Evolutionary conservation across 257 asterid species (phyloP), one percentile per base, ranked within the genome.

Genomic region (Nicotiana tabacum): DNA sequence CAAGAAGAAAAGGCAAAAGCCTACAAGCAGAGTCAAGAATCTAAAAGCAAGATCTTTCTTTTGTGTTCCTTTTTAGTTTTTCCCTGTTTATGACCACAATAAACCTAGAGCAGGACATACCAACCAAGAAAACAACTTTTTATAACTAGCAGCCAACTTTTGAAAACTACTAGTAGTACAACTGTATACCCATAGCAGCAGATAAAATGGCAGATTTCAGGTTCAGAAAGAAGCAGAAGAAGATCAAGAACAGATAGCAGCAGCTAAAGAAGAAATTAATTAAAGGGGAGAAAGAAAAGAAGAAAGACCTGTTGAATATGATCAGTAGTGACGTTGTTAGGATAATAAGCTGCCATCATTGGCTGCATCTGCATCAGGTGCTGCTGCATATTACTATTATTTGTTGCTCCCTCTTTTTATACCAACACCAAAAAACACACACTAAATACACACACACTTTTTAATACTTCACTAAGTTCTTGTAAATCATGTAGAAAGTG

Each of bases 291-390:
- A 24, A 15, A 12, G 81, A 76, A 43, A 53, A 18, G 6, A 37
- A 62, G n/a, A 35, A 82, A 61, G 81, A 91, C 99, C 98, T 96
- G 99, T 90, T 96, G 99, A 88, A 96, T 96, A 81, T 91, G 98
- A 93, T 96, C 98, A 91, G 98, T 94, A 27, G 99, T 96, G 97
- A 94, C 96, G 91, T 94, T 95, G 91, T 81, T 89, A 84, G 95
- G 97, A 89, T 93, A 93, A 84, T 96, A 96, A 93, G 98, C 93
- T 90, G 99, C 97, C 99, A 96, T 96, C 89, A 90, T 92, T 95
- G 97, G 95, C 93, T 94, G 98, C 92, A 92, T 91, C 96, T 96
- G 98, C 93, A 94, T 91, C 98, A 92, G 98, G 97, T 95, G 97
- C 97, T 94, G 94, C 88, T 89, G 97, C 92, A 89, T 91, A 90